A percentile compares a stretch with the other conserved stretches of the same genome.
phyloP scores from a whole-genome alignment of 2,329 filamentous ascomycete species.

The Phialophora macrospora region DNA sequence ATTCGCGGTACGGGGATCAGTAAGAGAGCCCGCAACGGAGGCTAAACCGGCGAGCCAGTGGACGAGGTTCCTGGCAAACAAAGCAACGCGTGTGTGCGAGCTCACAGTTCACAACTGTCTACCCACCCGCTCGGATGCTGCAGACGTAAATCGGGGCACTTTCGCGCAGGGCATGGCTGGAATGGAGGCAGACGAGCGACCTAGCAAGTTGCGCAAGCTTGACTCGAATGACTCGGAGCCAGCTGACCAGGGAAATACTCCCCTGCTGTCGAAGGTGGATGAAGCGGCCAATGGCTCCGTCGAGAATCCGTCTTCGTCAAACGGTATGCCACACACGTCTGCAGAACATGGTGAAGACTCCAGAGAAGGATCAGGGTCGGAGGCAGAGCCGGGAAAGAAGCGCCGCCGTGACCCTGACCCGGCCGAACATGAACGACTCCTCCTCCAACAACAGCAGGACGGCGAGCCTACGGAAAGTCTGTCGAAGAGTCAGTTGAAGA shows the following conservation, averaged over 20 bases:
- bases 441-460: constrained; percentile 14
- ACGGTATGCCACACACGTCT: neutral
- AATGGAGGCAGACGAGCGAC: constrained; percentile 63
- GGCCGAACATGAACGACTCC: neutral
- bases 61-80: neutral
- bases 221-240: constrained; percentile 43
- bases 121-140: neutral
- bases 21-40: neutral
- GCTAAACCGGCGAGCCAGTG: neutral
- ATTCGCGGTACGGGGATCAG: neutral
- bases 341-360: neutral
- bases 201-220: constrained; percentile 61
- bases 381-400: neutral
- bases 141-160: neutral
- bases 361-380: neutral
- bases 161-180: neutral
- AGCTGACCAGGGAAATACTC: constrained; percentile 13
- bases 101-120: neutral
- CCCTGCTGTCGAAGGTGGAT: constrained; percentile 1
- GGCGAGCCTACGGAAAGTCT: constrained; percentile 46
- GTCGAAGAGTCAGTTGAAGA: constrained; percentile 88
- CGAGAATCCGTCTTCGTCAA: neutral
- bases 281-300: neutral
- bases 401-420: constrained; percentile 1
- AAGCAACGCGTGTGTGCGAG: neutral